Conservation (phyloP, 2,329 filamentous ascomycete genomes). For the Ophiostoma ulmi region DNA sequence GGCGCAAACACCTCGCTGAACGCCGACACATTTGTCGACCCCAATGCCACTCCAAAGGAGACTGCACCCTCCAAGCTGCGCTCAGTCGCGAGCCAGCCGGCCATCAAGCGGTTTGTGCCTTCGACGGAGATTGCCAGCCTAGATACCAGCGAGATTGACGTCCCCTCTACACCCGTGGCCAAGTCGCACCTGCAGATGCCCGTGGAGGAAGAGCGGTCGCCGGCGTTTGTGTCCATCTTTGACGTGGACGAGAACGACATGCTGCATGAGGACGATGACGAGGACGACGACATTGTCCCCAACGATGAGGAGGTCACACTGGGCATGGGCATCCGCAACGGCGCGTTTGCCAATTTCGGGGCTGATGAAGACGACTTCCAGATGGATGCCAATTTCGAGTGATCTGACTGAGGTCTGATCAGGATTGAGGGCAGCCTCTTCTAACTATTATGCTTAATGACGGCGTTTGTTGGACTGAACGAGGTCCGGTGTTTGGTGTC, state of each 20-base stretch:
- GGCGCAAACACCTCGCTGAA: constrained; percentile 14
- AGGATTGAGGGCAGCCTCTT: not conserved
- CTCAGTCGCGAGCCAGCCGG: not conserved
- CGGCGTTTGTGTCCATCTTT: constrained; percentile 56
- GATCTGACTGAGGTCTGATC: not conserved
- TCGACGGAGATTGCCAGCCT: constrained; percentile 12
- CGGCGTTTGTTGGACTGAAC: constrained; percentile 14
- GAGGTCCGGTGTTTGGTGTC: constrained; percentile 14
- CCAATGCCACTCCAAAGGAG: constrained; percentile 25
- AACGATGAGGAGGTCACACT: constrained; percentile 13
- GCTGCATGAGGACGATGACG: constrained; percentile 35
- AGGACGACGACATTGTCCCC: not conserved
- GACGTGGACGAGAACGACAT: constrained; percentile 44
- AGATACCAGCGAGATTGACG: not conserved
- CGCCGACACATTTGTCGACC: constrained; percentile 1
- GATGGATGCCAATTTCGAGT: constrained; percentile 40
- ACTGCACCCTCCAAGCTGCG: constrained; percentile 31
- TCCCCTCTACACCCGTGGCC: not conserved
- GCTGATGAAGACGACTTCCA: constrained; percentile 51
- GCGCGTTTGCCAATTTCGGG: constrained; percentile 37
- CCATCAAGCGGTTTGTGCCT: constrained; percentile 6
- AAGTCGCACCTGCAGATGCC: not conserved
- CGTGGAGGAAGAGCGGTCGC: constrained; percentile 36
- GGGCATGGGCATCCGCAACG: constrained; percentile 23
- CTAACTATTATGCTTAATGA: constrained; percentile 1